Base-by-base conservation (phyloP, 345 rosid species). In the Murraya paniculata region DNA sequence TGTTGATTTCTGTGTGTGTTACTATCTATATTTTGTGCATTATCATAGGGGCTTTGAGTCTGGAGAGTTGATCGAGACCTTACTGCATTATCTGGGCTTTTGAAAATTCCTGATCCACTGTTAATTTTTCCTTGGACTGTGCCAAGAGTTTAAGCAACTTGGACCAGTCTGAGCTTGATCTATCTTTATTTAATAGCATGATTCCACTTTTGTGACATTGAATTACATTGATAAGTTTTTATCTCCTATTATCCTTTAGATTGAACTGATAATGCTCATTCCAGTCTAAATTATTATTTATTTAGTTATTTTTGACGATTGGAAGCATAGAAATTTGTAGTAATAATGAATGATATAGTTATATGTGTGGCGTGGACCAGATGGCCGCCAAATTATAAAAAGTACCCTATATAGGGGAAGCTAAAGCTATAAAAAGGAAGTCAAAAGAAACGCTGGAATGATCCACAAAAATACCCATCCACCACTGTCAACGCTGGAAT, bases 41-140 rank as follows among this genome's bases (percentile, higher is more conserved):
- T 31, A 22, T 56, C 36, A 1, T 19, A 5, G 24, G 72, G 39
- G 45, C 45, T 64, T 68, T 41, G 30, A 67, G 45, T 35, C 11
- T 55, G 38, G 41, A 70, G 36, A 83, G 18, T 77, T 73, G 80
- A 76, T 72, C 36, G 66, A 58, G 55, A 28, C 48, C 16, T 13
- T 35, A 77, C 27, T n/a, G 6, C 45, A 36, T 45, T 22, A 35
- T 30, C 28, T 31, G 70, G 39, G 59, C 73, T 64, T 55, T 59
- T 65, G 69, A 67, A 50, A 41, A n/a, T 16, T 50, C n/a, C n/a
- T 33, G 4, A 27, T 75, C 1, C 69, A 24, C 16, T 48, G 64
- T 6, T 39, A 73, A 64, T 68, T 68, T 64, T 39, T 21, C 53
- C 60, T 48, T 71, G 33, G 31, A 41, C 53, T 57, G 18, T 28